phyloP scores from a whole-genome alignment of 73 alveolate genomes.

The Blepharisma stoltei region DNA sequence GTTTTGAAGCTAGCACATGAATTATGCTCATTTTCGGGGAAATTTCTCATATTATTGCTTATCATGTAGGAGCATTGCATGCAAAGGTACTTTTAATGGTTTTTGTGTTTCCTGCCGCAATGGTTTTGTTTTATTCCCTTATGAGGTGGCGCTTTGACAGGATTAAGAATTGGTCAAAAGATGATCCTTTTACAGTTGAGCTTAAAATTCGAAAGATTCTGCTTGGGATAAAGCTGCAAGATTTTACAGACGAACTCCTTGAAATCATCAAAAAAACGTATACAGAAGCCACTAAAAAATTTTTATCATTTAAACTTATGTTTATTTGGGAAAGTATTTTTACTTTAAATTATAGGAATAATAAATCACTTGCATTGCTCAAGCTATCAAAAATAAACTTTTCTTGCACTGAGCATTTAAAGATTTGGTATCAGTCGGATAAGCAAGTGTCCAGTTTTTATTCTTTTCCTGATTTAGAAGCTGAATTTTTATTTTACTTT shows the following conservation, averaged over 20 bases:
- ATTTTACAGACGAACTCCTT: neutral
- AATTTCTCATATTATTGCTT: too few species aligned
- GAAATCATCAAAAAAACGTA: neutral
- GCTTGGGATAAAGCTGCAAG: neutral
- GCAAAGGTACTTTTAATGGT: too few species aligned
- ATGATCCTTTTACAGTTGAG: neutral
- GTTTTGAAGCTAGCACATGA: too few species aligned
- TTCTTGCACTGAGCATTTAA: neutral
- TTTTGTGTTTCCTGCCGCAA: too few species aligned
- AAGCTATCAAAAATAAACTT: constrained; percentile 5
- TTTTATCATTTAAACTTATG: constrained; percentile 3
- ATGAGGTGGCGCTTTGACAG: too few species aligned
- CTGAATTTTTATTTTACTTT: neutral
- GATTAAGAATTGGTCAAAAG: too few species aligned
- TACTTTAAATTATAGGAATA: neutral
- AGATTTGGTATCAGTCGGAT: too few species aligned
- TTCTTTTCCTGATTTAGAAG: neutral
- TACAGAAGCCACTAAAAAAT: neutral
- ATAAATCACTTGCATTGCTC: neutral
- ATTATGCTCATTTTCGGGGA: too few species aligned
- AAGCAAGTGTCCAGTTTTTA: neutral
- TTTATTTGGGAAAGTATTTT: constrained; percentile 20
- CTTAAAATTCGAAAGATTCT: neutral
- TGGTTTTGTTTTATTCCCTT: too few species aligned
- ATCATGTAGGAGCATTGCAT: too few species aligned